A percentile compares a stretch with the other conserved stretches of the same genome.
These are phyloP conservation scores for Sugiyamaella japonica DNA, from an alignment of 1,139 yeast genomes.

Conservation along the genomic window DNA sequence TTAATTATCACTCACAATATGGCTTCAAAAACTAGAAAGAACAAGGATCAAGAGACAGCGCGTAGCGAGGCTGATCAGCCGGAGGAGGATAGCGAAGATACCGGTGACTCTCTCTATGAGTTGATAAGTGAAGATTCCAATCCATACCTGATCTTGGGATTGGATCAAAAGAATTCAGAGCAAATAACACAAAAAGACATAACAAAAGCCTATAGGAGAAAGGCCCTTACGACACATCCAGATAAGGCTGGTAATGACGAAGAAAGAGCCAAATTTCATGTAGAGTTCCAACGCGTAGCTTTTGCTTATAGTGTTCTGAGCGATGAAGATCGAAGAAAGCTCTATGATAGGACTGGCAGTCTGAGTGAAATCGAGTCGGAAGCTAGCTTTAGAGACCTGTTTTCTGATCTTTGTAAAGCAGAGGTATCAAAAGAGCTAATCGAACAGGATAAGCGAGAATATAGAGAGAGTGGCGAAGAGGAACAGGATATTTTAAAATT, in stretches of 20 bases:
- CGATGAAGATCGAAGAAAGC: conserved; percentile 55
- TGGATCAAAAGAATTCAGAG: conserved; percentile 36
- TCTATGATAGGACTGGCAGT: conserved; percentile 70
- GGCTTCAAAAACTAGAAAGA: too few relatives aligned
- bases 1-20: too few relatives aligned
- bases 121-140: conserved; percentile 38
- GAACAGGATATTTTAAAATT: conserved; percentile 59
- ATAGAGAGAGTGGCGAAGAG: conserved; percentile 68
- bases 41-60: neutral
- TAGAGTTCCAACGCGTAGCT: conserved; percentile 66
- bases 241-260: conserved; percentile 58
- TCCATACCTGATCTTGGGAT: conserved; percentile 62
- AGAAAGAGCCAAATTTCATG: conserved; percentile 43
- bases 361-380: conserved; percentile 53
- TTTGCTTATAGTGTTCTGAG: conserved; percentile 71
- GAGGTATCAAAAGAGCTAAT: conserved; percentile 73
- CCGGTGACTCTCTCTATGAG: conserved; percentile 2
- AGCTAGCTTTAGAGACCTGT: conserved; percentile 65
- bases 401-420: conserved; percentile 50
- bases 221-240: conserved; percentile 74
- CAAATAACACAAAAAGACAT: conserved; percentile 55
- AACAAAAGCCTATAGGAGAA: conserved; percentile 68
- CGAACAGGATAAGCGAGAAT: conserved; percentile 63
- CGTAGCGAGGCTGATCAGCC: neutral
- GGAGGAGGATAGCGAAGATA: neutral